Evolutionary conservation across 2,329 filamentous ascomycete species (phyloP).

Genomic region (Arachnopeziza araneosa): DNA sequence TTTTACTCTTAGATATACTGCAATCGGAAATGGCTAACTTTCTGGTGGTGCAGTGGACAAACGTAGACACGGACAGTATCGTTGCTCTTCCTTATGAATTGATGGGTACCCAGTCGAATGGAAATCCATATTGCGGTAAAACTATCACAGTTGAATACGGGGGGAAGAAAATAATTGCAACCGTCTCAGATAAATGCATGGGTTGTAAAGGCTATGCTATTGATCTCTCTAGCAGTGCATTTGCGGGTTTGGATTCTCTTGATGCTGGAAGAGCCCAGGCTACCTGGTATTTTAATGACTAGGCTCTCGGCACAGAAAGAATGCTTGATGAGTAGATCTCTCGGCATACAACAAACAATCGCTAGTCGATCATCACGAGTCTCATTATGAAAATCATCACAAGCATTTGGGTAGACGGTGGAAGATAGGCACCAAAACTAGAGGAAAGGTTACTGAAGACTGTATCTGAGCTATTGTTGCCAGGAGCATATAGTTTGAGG

Average conservation of each 20-base stretch:
- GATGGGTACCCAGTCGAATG: constrained; percentile 61
- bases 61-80: constrained; percentile 52
- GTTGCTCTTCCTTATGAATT: constrained; percentile 62
- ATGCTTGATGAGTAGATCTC: neutral
- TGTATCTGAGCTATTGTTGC: neutral
- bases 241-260: constrained; percentile 45
- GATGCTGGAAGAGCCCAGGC: constrained; percentile 38
- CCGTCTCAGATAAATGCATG: constrained; percentile 70
- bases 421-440: neutral
- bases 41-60: constrained; percentile 35
- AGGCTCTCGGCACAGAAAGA: neutral
- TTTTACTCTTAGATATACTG: too few species aligned
- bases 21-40: too few species aligned
- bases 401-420: neutral
- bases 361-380: neutral
- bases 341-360: neutral
- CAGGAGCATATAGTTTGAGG: neutral
- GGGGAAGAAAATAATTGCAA: constrained; percentile 53
- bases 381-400: neutral
- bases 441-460: neutral
- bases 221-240: constrained; percentile 55
- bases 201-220: constrained; percentile 54
- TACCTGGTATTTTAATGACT: constrained; percentile 42
- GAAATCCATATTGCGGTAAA: constrained; percentile 65
- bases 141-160: constrained; percentile 59